Percentiles rank a stretch among this genome's conserved stretches.
Evolutionary conservation across 768 basidiomycete species (phyloP).

Genomic region (Dioszegia hungarica): DNA sequence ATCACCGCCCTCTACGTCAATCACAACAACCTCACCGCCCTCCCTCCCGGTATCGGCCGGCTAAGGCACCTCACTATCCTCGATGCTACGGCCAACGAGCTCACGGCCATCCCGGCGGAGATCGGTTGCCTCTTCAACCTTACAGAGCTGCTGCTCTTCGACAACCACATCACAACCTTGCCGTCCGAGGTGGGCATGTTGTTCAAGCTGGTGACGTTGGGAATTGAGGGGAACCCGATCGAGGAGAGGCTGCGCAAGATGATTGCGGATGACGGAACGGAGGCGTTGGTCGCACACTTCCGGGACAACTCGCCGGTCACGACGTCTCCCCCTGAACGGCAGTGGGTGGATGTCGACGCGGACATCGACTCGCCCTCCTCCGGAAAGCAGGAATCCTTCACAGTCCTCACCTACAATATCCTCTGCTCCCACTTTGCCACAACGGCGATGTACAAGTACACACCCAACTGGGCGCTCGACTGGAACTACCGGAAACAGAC

Average conservation of each 20-base stretch:
- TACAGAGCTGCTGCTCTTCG: constrained; percentile 90
- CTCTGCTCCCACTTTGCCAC: constrained; percentile 88
- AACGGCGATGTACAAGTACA: constrained; percentile 85
- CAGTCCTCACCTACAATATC: constrained; percentile 85
- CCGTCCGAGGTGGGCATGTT: constrained; percentile 83
- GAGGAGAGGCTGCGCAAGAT: constrained; percentile 69
- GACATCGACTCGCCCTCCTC: constrained; percentile 24
- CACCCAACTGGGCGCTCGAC: constrained; percentile 89
- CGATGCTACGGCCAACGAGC: constrained; percentile 84
- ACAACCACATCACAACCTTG: constrained; percentile 81
- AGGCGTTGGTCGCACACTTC: constrained; percentile 78
- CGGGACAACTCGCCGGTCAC: constrained; percentile 87
- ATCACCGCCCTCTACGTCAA: constrained; percentile 93
- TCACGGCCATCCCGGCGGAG: constrained; percentile 72
- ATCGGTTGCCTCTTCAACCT: constrained; percentile 83
- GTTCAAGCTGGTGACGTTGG: constrained; percentile 85
- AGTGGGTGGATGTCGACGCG: constrained; percentile 59
- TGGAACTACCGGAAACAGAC: constrained; percentile 91
- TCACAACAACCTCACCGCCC: constrained; percentile 73
- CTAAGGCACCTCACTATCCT: constrained; percentile 81
- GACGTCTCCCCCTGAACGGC: constrained; percentile 69
- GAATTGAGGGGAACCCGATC: constrained; percentile 95
- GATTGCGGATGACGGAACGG: constrained; percentile 91
- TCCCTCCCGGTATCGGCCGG: constrained; percentile 77
- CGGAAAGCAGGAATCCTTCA: constrained; percentile 62